These are phyloP conservation scores for Cicer judaicum DNA, from an alignment of 306 rosid genomes.

Conservation along the genomic window DNA sequence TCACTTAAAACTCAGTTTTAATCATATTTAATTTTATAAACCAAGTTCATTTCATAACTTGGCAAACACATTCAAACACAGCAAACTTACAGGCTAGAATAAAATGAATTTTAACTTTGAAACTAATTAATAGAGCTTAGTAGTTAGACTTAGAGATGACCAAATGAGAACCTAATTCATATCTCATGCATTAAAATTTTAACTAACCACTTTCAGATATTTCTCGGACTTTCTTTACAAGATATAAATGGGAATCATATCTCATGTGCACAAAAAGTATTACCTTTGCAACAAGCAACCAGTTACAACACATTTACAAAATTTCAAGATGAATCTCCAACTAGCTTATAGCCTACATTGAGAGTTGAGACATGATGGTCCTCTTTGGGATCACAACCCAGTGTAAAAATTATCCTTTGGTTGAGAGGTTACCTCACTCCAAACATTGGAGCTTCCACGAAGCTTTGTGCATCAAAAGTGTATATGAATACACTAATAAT, in stretches of 20 bases:
- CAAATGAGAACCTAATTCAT: no score
- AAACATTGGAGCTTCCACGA: conserved; percentile 15
- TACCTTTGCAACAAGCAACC: conserved; percentile 27
- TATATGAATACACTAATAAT: not conserved
- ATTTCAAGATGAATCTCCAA: conserved; percentile 21
- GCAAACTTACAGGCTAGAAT: no score
- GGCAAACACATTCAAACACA: no score
- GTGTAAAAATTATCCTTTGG: not conserved
- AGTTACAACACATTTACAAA: not conserved
- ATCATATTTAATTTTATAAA: no score
- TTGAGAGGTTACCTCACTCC: conserved; percentile 34
- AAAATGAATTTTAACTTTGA: no score
- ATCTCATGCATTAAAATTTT: no score
- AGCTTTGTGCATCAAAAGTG: conserved; percentile 9
- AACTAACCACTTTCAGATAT: no score
- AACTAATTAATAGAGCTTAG: no score
- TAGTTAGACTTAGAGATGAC: no score
- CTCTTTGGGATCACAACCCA: conserved; percentile 17
- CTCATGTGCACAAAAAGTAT: not conserved
- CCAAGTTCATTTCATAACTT: no score
- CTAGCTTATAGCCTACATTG: not conserved
- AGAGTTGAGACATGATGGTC: not conserved
- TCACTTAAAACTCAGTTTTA: no score
- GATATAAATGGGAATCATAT: not conserved
- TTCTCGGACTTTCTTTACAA: no score